These are phyloP conservation scores for Nicotiana benthamiana DNA, from an alignment of 257 asterid genomes.

Conservation along the genomic window DNA sequence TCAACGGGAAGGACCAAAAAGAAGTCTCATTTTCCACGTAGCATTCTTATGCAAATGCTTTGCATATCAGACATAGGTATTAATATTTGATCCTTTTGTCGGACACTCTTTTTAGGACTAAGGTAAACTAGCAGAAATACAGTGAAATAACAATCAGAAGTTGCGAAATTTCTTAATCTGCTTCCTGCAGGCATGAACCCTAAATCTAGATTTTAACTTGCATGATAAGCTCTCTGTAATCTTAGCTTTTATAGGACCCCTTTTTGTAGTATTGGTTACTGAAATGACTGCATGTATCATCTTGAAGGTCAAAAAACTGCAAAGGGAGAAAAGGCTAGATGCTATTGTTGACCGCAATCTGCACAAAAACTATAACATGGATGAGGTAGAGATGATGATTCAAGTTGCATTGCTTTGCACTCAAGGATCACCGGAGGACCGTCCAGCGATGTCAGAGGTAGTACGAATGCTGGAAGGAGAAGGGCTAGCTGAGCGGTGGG, in stretches of 20 bases:
- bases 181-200: background rate
- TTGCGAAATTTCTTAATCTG: background rate
- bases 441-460: constrained; percentile 95
- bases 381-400: constrained; percentile 92
- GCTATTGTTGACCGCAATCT: constrained; percentile 81
- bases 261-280: background rate
- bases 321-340: constrained; percentile 65
- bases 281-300: background rate
- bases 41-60: background rate
- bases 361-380: constrained; percentile 34
- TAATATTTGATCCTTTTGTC: background rate
- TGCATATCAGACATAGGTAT: background rate
- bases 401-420: constrained; percentile 91
- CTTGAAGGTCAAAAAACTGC: constrained; percentile 70
- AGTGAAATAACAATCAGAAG: background rate
- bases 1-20: background rate
- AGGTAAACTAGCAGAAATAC: background rate
- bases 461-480: constrained; percentile 95
- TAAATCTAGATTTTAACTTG: background rate
- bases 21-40: background rate
- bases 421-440: constrained; percentile 82
- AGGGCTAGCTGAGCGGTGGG: constrained; percentile 90
- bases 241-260: background rate
- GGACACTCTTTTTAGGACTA: background rate
- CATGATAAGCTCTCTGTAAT: background rate